Evolutionary conservation across 2,329 filamentous ascomycete species (phyloP).

Genomic region (Myrmaecium sp.): DNA sequence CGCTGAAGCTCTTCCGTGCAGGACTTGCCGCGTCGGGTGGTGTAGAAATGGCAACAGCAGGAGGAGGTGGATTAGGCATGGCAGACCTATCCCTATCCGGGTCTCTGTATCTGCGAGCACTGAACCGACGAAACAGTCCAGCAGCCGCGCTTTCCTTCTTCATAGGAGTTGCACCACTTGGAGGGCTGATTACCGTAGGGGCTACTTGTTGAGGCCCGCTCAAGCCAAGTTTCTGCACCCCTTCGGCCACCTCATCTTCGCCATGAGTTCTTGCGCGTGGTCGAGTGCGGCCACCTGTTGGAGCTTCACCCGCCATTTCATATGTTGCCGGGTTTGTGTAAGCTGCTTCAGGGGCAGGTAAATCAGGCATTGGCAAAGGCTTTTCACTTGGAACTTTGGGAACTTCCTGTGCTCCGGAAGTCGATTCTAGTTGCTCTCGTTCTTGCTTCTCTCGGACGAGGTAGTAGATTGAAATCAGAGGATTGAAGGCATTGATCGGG

Average conservation of each 20-base stretch:
- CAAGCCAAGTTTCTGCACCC: conserved; percentile 48
- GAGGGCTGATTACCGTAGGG: conserved; percentile 37
- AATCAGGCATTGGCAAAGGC: conserved; percentile 50
- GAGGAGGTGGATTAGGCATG: conserved; percentile 46
- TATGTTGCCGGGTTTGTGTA: conserved; percentile 75
- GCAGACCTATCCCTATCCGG: conserved; percentile 25
- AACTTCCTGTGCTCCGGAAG: conserved; percentile 41
- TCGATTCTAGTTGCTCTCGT: conserved; percentile 46
- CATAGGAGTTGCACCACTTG: conserved; percentile 32
- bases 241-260: conserved; percentile 73
- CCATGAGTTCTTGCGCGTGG: conserved; percentile 84
- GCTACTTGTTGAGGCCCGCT: conserved; percentile 30
- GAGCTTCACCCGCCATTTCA: conserved; percentile 77
- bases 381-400: conserved; percentile 39
- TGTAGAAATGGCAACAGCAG: conserved; percentile 65
- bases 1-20: conserved; percentile 77
- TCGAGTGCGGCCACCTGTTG: conserved; percentile 65
- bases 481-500: conserved; percentile 83
- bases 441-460: conserved; percentile 90
- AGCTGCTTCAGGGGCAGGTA: conserved; percentile 67
- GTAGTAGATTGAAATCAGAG: conserved; percentile 85
- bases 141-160: conserved; percentile 81
- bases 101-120: conserved; percentile 63
- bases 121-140: conserved; percentile 74
- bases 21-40: conserved; percentile 48